Evolutionary conservation across 768 basidiomycete genomes (phyloP).

Genomic region (Clavulina sp.): DNA sequence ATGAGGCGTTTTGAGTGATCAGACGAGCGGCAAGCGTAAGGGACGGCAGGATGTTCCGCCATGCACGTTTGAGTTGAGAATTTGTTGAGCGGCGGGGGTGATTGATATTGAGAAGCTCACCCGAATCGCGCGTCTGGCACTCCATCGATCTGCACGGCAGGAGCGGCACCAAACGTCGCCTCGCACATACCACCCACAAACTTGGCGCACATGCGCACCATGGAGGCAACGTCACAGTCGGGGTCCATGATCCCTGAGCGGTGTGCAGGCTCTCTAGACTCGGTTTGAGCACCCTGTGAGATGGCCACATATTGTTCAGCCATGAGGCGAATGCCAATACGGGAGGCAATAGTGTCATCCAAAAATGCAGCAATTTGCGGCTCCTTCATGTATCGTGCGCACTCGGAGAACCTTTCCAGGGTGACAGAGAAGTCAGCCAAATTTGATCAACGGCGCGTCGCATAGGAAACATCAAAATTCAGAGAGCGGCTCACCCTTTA

Average conservation of each 20-base stretch:
- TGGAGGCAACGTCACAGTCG: constrained; percentile 47
- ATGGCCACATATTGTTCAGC: constrained; percentile 85
- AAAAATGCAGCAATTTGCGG: constrained; percentile 64
- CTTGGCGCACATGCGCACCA: constrained; percentile 66
- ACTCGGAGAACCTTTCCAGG: constrained; percentile 60
- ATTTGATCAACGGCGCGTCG: background rate
- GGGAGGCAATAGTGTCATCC: constrained; percentile 68
- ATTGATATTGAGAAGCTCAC: constrained; percentile 30
- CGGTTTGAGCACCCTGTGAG: constrained; percentile 31
- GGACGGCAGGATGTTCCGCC: too few relatives aligned
- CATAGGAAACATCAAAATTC: background rate
- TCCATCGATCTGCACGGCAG: constrained; percentile 53
- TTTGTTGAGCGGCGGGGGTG: background rate
- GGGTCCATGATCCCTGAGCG: constrained; percentile 54
- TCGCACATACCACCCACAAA: constrained; percentile 74
- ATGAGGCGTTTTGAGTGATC: background rate
- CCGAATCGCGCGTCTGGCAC: constrained; percentile 53
- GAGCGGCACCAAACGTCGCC: constrained; percentile 59
- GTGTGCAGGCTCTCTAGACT: background rate
- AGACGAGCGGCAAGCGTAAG: background rate
- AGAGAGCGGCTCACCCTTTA: constrained; percentile 32
- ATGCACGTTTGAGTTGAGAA: too few relatives aligned
- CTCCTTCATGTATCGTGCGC: constrained; percentile 64
- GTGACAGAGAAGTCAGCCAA: background rate
- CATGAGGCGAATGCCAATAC: constrained; percentile 73